A percentile compares a stretch with the other conserved stretches of the same genome.
Evolutionary conservation across 2,329 filamentous ascomycete species (phyloP).

Genomic region (Ascochyta clinopodiicola): DNA sequence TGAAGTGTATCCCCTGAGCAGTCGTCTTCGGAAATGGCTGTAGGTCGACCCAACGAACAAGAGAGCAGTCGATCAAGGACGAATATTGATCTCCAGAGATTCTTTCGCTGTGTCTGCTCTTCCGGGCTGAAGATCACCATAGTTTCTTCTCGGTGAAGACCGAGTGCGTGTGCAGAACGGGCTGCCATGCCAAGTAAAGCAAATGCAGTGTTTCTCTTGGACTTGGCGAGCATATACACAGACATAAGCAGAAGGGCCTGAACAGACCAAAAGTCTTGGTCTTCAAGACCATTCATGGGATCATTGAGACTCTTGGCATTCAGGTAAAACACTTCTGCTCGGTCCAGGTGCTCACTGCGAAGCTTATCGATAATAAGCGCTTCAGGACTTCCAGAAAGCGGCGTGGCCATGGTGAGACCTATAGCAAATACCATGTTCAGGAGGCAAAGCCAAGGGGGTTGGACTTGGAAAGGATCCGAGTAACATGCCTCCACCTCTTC

Average conservation of each 20-base stretch:
- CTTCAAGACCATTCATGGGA: conserved; percentile 61
- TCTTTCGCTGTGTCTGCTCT: conserved; percentile 59
- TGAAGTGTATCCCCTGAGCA: conserved; percentile 60
- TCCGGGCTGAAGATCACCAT: conserved; percentile 59
- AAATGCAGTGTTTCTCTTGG: conserved; percentile 69
- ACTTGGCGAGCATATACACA: conserved; percentile 67
- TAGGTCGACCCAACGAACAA: conserved; percentile 67
- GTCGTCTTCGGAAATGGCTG: conserved; percentile 67
- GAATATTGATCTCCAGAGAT: conserved; percentile 70
- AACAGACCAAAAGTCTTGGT: conserved; percentile 69
- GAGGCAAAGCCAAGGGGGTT: conserved; percentile 63
- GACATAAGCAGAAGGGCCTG: conserved; percentile 70
- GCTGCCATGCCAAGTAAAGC: conserved; percentile 68
- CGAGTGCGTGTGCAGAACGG: conserved; percentile 66
- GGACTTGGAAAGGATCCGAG: conserved; percentile 58
- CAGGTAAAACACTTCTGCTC: conserved; percentile 68
- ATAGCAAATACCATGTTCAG: conserved; percentile 69
- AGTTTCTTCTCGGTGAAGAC: conserved; percentile 67
- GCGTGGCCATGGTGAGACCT: conserved; percentile 65
- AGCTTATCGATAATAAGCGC: conserved; percentile 60
- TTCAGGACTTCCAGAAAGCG: conserved; percentile 58
- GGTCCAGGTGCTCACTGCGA: conserved; percentile 56
- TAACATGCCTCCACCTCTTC: conserved; percentile 62
- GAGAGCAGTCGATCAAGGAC: conserved; percentile 70
- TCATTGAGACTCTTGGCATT: conserved; percentile 63